A percentile compares a stretch with the other conserved stretches of the same genome.
phyloP scores from a whole-genome alignment of 139 green algal species.

The Deuterostichococcus epilithicus region DNA sequence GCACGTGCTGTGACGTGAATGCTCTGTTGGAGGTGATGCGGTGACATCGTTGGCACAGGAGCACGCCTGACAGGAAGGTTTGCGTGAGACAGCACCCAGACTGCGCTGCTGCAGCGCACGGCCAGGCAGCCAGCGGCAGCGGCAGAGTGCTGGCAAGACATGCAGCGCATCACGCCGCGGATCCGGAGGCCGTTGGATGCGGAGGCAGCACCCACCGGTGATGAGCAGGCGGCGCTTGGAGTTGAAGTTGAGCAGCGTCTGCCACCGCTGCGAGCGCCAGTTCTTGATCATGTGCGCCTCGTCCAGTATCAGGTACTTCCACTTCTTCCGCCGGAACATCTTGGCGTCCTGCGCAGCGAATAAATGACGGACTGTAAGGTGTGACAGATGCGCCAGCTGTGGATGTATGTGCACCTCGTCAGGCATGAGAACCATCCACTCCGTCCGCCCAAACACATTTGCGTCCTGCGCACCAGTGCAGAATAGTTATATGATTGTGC shows the following conservation, averaged over 20 bases:
- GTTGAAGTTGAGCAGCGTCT: conserved; percentile 97
- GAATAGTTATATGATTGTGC: background rate
- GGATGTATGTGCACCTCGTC: no score
- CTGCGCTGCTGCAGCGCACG: background rate
- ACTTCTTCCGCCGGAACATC: conserved; percentile 96
- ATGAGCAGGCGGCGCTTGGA: conserved; percentile 91
- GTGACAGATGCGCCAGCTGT: no score
- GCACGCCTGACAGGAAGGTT: no score
- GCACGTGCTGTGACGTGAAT: no score
- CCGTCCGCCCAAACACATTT: no score
- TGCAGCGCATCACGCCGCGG: no score
- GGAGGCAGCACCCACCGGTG: conserved; percentile 60
- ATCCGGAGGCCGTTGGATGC: no score
- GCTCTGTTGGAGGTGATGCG: no score
- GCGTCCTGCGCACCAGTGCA: no score
- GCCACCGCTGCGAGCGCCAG: conserved; percentile 96
- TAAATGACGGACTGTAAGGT: background rate
- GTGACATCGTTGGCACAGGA: no score
- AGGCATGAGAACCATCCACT: no score
- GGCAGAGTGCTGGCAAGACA: no score
- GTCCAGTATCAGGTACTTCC: conserved; percentile 98
- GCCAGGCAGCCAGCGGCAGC: background rate
- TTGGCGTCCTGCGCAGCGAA: conserved; percentile 69
- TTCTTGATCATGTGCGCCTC: conserved; percentile 99
- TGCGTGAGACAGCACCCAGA: background rate